Evolutionary conservation across 257 asterid genomes (phyloP), one percentile per base, ranked within the genome.

Genomic region (Cynanchum wilfordii): DNA sequence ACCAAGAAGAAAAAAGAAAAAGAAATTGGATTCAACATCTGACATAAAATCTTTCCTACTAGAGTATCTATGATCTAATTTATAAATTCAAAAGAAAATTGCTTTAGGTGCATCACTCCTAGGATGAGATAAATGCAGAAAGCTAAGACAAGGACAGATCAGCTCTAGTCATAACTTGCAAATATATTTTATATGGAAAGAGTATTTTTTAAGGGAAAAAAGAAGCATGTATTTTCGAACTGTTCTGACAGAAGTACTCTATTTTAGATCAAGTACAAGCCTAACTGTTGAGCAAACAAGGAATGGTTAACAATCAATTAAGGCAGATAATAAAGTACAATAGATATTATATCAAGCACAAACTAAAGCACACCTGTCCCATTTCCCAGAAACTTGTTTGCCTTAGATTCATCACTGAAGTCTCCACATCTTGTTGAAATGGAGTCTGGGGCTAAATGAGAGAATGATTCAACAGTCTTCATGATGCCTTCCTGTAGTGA

Each of bases 401-500:
- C 86, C 82, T 87, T 90, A 63, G 99, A 86, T 50, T 77, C 89
- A 79, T 82, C 90, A 29, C 73, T 80, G 49, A 76, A 73, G 81
- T 79, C 79, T 56, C 72, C 56, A 78, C 73, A 78, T 76, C 88
- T 80, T 66, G 65, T 65, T 36, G 78, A 77, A 77, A 84, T 76
- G 11, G 90, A 84, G 73, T 82, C 91, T 74, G 75, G 73, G 10
- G 86, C 82, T 71, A 84, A 75, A 78, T 82, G 69, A 63, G 90
- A 82, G 83, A 82, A 87, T 72, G 96, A 89, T 60, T 86, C 86
- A 70, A 82, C 86, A 51, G 98, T 88, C 79, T 73, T 65, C 22
- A 74, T 50, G 73, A 88, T 75, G 22, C 95, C 95, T 73, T 91
- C 97, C 97, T 94, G 96, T 70, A 76, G 47, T 64, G 63, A 29